Conservation (phyloP, 2,329 filamentous ascomycete species). For the Diaporthe destruens region DNA sequence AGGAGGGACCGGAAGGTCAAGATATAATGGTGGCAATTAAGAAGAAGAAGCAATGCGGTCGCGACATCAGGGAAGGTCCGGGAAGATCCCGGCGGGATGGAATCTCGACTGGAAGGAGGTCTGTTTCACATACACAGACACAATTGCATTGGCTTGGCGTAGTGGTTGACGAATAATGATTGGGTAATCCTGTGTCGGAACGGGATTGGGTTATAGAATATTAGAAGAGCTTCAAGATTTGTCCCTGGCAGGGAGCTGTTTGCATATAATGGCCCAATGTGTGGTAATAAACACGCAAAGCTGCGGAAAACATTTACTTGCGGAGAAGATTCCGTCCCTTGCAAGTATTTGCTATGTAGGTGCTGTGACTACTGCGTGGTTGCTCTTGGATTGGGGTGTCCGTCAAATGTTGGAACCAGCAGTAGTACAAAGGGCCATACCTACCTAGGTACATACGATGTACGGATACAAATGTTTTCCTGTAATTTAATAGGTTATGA, state of each 20-base stretch:
- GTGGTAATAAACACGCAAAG: neutral
- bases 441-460: too few species aligned
- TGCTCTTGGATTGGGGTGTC: too few species aligned
- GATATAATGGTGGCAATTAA: slow-evolving; percentile 32
- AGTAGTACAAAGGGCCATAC: too few species aligned
- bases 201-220: slow-evolving; percentile 4
- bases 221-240: slow-evolving; percentile 6
- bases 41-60: neutral
- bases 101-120: slow-evolving; percentile 2
- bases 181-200: neutral
- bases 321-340: neutral
- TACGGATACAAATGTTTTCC: too few species aligned
- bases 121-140: slow-evolving; percentile 2
- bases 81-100: neutral
- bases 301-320: neutral
- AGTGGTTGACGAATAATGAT: slow-evolving; percentile 28
- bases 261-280: neutral
- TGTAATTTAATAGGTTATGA: too few species aligned
- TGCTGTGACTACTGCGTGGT: neutral
- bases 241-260: slow-evolving; percentile 1
- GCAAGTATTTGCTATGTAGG: neutral
- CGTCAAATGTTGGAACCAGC: too few species aligned
- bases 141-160: slow-evolving; percentile 28
- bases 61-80: too few species aligned
- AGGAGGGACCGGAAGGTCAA: slow-evolving; percentile 46